Conservation (phyloP, 495 filamentous ascomycete genomes). For the Polyplosphaeria fusca region DNA sequence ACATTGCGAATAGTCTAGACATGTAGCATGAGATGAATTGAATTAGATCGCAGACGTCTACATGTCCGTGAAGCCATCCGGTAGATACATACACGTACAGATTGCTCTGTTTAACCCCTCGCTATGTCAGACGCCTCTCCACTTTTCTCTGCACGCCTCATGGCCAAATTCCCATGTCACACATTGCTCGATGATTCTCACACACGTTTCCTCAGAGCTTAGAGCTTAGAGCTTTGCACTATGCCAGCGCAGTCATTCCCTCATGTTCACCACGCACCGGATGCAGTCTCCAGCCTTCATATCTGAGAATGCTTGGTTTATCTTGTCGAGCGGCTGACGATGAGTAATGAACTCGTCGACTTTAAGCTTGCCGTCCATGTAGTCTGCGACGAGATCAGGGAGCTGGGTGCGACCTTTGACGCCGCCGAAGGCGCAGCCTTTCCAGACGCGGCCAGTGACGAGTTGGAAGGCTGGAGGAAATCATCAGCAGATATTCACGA, state of each 20-base stretch:
- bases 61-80: no score
- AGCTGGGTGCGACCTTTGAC: conserved; percentile 96
- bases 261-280: conserved; percentile 72
- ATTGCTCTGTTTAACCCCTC: not conserved
- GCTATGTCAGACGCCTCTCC: not conserved
- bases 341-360: conserved; percentile 99
- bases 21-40: no score
- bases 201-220: no score
- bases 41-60: no score
- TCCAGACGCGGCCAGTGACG: conserved; percentile 96
- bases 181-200: no score
- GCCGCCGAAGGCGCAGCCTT: conserved; percentile 94
- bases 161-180: no score
- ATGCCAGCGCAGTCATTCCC: conserved; percentile 9
- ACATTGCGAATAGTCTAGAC: no score
- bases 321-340: conserved; percentile 71
- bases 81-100: not conserved
- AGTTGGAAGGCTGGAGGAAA: conserved; percentile 81
- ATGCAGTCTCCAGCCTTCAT: conserved; percentile 98
- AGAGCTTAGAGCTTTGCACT: not conserved
- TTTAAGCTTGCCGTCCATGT: conserved; percentile 85
- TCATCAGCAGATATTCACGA: conserved; percentile 16
- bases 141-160: not conserved
- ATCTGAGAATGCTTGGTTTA: conserved; percentile 85
- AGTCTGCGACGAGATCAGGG: conserved; percentile 83